Evolutionary conservation across 306 rosid genomes (phyloP).

Genomic region (Comarum palustre): DNA sequence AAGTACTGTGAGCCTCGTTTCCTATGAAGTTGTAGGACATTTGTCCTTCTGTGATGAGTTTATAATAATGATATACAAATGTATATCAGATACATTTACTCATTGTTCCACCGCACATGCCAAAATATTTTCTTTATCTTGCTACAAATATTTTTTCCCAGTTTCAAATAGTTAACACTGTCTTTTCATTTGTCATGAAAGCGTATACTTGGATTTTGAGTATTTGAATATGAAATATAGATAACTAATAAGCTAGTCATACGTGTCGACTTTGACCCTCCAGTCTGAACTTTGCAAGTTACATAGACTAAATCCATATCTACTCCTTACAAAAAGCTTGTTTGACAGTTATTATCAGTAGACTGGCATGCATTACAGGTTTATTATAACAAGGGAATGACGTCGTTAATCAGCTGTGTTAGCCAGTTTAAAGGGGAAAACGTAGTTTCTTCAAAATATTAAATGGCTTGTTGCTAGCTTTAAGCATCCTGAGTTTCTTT

Average conservation of each 20-base stretch:
- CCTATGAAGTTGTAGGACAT: background rate
- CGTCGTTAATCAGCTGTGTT: background rate
- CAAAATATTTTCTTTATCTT: background rate
- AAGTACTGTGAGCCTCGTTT: background rate
- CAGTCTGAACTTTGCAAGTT: background rate
- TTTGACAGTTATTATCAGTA: background rate
- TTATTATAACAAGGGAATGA: background rate
- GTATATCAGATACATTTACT: background rate
- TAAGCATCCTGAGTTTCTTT: background rate
- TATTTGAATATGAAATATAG: background rate
- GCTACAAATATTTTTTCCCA: background rate
- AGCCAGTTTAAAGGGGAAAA: background rate
- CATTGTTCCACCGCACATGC: background rate
- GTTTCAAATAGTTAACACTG: background rate
- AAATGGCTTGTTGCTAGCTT: background rate
- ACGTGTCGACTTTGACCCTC: background rate
- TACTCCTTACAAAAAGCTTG: background rate
- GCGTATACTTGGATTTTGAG: background rate
- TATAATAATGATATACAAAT: background rate
- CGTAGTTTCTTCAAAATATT: background rate
- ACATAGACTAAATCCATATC: background rate
- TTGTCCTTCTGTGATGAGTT: background rate
- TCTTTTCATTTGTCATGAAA: background rate
- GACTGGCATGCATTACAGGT: background rate
- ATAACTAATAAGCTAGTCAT: background rate